Percentiles rank a stretch among this genome's conserved stretches.
Evolutionary conservation across 2,329 filamentous ascomycete species (phyloP).

Genomic region (Aspergillus ochraceus): DNA sequence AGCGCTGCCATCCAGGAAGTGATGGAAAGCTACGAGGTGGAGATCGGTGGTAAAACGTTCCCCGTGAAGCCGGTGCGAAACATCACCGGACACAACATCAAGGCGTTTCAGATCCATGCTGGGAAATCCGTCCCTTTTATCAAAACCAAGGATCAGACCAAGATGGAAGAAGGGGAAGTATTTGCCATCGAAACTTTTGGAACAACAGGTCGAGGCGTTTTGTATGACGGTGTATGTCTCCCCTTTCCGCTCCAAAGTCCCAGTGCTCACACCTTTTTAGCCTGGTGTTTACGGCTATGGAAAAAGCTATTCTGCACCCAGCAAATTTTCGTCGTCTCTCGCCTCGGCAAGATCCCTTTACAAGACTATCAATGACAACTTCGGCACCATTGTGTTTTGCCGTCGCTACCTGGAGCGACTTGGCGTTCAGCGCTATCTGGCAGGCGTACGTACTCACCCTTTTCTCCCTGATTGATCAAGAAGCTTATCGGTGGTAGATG

Average conservation of each 20-base stretch:
- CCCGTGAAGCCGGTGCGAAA: slow-evolving; percentile 58
- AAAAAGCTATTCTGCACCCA: slow-evolving; percentile 35
- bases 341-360: slow-evolving; percentile 58
- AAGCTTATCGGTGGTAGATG: slow-evolving; percentile 43
- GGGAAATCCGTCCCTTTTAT: slow-evolving; percentile 57
- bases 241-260: neutral
- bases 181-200: slow-evolving; percentile 63
- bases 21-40: slow-evolving; percentile 63
- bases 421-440: slow-evolving; percentile 59
- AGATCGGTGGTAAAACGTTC: slow-evolving; percentile 53
- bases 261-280: slow-evolving; percentile 28
- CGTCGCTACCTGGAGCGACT: slow-evolving; percentile 64
- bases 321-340: slow-evolving; percentile 41
- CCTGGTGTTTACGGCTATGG: slow-evolving; percentile 56
- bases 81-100: slow-evolving; percentile 57
- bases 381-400: slow-evolving; percentile 62
- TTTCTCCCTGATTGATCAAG: neutral
- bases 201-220: slow-evolving; percentile 51
- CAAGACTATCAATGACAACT: slow-evolving; percentile 62
- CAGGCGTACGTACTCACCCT: slow-evolving; percentile 48
- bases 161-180: slow-evolving; percentile 60
- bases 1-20: slow-evolving; percentile 60
- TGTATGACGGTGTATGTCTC: slow-evolving; percentile 47
- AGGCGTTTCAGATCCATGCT: slow-evolving; percentile 57
- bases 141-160: slow-evolving; percentile 50